Base-by-base conservation (phyloP, 495 filamentous ascomycete species). In the Penicillium coprophilum region DNA sequence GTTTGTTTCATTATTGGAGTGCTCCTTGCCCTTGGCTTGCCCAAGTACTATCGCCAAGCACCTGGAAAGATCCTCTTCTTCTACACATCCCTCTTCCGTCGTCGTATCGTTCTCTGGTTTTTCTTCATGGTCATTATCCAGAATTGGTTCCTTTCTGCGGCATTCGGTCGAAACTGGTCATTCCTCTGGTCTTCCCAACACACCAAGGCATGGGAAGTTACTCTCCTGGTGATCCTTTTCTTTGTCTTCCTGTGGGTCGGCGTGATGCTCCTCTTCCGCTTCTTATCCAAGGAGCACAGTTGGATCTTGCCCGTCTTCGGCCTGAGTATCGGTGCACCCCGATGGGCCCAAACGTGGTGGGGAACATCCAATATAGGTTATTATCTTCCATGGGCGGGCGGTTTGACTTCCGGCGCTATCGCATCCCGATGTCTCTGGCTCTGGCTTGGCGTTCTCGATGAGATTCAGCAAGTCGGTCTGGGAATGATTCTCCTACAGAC, bases 231-330 rank as follows among this genome's bases (percentile, higher is more conserved):
- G 19, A 23, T 84, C 30, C 59, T 78, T 52, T 88, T 88, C 75
- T 85, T 86, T 68, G 67, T 84, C 52, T 57, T 74, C 23, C 50
- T 87, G 32, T 88, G 85, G 85, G 68, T 72, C 7, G 61, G 65
- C 5, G 46, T 79, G 0, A 76, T 87, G 27, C 63, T 59, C 23
- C 54, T 74, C 49, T 84, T 87, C 58, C 65, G 77, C 7, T 55
- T 65, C 54, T 66, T 82, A 3, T 79, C 77, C 12, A 80, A 77
- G 52, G 71, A 73, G 30, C 85, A 87, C 67, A 76, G 74, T 5
- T 87, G 85, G 85, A 77, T 87, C 61, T 63, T 87, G 23, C 85
- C 85, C 41, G 80, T 87, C 59, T 87, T 87, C 61, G 85, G 85
- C 31, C 77, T 87, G 53, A 83, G 83, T 36, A 77, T 88, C 13